Base-by-base conservation (phyloP, 345 rosid species). In the Laguncularia racemosa region DNA sequence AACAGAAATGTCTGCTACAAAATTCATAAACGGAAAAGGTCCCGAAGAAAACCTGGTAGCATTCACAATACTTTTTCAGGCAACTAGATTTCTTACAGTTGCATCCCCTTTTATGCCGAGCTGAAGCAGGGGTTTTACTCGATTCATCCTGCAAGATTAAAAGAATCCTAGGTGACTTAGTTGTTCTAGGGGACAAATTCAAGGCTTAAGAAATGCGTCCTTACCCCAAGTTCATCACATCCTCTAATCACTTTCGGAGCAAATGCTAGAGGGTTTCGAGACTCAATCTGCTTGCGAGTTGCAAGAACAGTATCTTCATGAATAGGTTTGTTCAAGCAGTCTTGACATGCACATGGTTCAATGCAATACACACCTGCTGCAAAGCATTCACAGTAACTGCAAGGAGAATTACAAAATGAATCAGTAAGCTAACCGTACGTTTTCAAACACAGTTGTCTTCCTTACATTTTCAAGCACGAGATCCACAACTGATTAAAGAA, bases 261-360 rank as follows among this genome's bases (percentile, higher is more conserved):
- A 84, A 93, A 93, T 63, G 99, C 99, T 71, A 89, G 88, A 14
- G 99, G 99, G 57, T 93, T 93, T 46, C 99, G 88, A 43, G 97
- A 85, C 61, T 93, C 99, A 4, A 93, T 93, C 81, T 85, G 99
- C 65, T 81, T 87, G 63, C 99, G 96, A 63, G 99, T 87, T 73
- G 85, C 91, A 55, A 89, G 82, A 63, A 93, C 96, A 2, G 86
- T 84, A 66, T 93, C 95, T 81, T 85, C 91, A 56, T 87, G 95
- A 64, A 87, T 85, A 53, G 97, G 96, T 67, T 84, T 93, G 72
- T 93, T 93, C 78, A 82, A 84, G 76, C 99, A 93, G 55, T 89
- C 96, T 78, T 80, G 88, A 73, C 99, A 93, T 53, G 95, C 74
- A 44, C 99, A 93, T 15, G 99, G 95, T 65, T 85, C 99, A 38